Base-by-base conservation (phyloP, 495 filamentous ascomycete species). In the Penicillium pancosmium region DNA sequence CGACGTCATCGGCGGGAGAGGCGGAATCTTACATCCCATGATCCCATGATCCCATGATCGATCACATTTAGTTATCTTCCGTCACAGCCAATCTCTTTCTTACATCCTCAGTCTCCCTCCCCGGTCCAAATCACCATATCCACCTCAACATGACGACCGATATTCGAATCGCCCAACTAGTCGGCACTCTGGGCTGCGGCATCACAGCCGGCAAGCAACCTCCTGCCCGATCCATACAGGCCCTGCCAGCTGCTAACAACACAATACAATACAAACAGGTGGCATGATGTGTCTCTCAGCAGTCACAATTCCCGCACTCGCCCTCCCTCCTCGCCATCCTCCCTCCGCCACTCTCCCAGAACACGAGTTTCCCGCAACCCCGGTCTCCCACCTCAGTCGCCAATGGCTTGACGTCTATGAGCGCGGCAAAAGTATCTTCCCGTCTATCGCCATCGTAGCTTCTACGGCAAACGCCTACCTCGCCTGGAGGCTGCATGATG, bases 401-500 rank as follows among this genome's bases (percentile, higher is more conserved):
- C 75, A 77, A 59, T 78, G 69, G 71, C 51, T 61, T n/a, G 59
- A 61, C 38, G 41, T 68, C 25, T 78, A 68, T 55, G 41, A 67
- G 4, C 64, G 59, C 13, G 73, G 73, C 16, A 63, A 63, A 18
- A 44, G 34, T 7, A 65, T 64, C 49, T 67, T 68, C 40, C 73
- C 72, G 0, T 36, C 52, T 0, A 41, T 74, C 1, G 64, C 63
- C 1, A 21, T 54, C 0, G 27, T 61, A 10, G 52, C 67, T 3
- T 68, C 70, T 0, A 50, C 71, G 4, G 73, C 67, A 9, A 71
- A 73, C 57, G 62, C 66, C 5, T 76, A 75, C 36, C 59, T 66
- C 19, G 62, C 66, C 40, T 71, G 71, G 67, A 41, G 27, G 7
- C 60, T 70, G 21, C 63, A 55, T 8, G 61, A 52, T 38, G 54